Evolutionary conservation across 2,329 filamentous ascomycete genomes (phyloP).

Genomic region (Neopestalotiopsis sp.): DNA sequence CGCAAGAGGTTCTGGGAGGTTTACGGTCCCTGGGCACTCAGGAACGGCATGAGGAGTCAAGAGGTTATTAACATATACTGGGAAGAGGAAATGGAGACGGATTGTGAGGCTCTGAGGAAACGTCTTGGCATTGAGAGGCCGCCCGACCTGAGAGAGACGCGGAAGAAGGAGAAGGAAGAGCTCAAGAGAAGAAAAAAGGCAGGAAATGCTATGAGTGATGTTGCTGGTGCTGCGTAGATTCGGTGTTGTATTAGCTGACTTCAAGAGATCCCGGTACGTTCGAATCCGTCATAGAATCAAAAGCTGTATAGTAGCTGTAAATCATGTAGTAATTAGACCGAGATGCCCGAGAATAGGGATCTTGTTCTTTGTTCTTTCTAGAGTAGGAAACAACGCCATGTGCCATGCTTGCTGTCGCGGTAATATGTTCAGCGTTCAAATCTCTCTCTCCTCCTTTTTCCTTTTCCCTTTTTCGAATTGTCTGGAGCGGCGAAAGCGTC

Average conservation of each 20-base stretch:
- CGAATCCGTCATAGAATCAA: background rate
- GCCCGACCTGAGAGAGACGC: constrained; percentile 80
- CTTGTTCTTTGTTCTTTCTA: background rate
- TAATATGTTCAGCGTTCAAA: background rate
- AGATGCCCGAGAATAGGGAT: constrained; percentile 8
- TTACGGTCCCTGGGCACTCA: constrained; percentile 89
- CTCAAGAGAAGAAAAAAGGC: constrained; percentile 66
- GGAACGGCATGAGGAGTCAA: constrained; percentile 76
- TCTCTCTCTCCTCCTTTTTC: constrained; percentile 21
- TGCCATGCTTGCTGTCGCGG: constrained; percentile 1
- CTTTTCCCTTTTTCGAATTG: constrained; percentile 2
- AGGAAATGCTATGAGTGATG: constrained; percentile 20
- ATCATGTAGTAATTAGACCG: constrained; percentile 17
- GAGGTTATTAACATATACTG: constrained; percentile 97
- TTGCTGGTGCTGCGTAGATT: background rate
- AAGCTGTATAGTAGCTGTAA: constrained; percentile 14
- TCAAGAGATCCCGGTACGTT: background rate
- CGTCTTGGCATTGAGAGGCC: constrained; percentile 87
- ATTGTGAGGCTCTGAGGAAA: constrained; percentile 75
- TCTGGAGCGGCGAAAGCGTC: background rate
- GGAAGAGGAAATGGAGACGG: constrained; percentile 89
- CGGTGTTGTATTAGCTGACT: too few relatives aligned
- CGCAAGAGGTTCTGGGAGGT: constrained; percentile 73
- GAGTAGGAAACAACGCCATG: constrained; percentile 28
- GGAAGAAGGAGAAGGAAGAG: constrained; percentile 72